Conservation (phyloP, 2,329 filamentous ascomycete genomes). For the Fusarium begoniae region DNA sequence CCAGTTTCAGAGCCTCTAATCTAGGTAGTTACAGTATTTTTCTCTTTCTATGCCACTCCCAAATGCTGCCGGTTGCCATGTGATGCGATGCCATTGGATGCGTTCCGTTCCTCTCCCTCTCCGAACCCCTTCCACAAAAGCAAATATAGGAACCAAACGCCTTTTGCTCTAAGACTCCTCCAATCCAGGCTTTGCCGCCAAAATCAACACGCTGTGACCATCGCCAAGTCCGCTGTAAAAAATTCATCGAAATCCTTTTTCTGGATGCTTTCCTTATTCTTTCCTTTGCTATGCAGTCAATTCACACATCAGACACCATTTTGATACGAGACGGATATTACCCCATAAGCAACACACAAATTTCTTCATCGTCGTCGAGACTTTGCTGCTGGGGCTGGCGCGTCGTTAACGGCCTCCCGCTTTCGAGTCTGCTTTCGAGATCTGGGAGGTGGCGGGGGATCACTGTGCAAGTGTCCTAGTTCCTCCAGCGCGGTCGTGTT, state of each 20-base stretch:
- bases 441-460: constrained; percentile 62
- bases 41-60: constrained; percentile 19
- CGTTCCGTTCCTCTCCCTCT: neutral
- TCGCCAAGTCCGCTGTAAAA: constrained; percentile 7
- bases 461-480: constrained; percentile 65
- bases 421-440: constrained; percentile 62
- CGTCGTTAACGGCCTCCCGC: constrained; percentile 54
- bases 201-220: constrained; percentile 15
- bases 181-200: constrained; percentile 17
- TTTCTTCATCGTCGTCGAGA: constrained; percentile 41
- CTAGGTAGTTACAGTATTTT: constrained; percentile 19
- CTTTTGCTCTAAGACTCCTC: constrained; percentile 33
- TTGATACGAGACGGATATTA: neutral
- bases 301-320: neutral
- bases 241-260: constrained; percentile 8
- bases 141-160: constrained; percentile 33
- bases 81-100: constrained; percentile 8
- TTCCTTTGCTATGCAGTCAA: constrained; percentile 16
- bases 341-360: neutral
- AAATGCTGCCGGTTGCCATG: constrained; percentile 27
- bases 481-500: constrained; percentile 67
- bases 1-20: constrained; percentile 13
- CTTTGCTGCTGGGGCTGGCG: constrained; percentile 44
- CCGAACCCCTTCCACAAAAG: constrained; percentile 12
- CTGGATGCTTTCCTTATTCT: constrained; percentile 1